Conservation (phyloP, 371 early-diverging fungal genomes). For the Aphelidium insulamus region DNA sequence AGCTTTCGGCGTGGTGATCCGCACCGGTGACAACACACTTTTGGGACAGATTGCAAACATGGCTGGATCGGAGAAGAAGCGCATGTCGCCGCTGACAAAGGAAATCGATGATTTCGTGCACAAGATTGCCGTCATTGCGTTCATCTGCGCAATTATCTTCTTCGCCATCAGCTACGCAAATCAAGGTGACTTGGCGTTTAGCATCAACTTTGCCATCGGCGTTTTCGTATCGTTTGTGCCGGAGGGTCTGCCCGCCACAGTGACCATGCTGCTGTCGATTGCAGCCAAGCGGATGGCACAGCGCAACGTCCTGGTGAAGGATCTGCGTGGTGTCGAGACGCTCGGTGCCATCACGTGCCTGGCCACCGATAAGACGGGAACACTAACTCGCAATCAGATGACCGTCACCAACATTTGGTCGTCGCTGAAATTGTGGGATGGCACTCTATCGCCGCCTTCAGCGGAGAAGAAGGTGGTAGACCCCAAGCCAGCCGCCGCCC, state of each 20-base stretch:
- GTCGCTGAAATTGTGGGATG: slow-evolving; percentile 30
- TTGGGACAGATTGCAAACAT: slow-evolving; percentile 85
- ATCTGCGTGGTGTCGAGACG: slow-evolving; percentile 83
- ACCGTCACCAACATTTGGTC: slow-evolving; percentile 75
- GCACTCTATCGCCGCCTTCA: too few relatives aligned
- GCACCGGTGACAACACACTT: slow-evolving; percentile 75
- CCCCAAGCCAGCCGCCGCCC: slow-evolving; percentile 33
- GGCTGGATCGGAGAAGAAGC: slow-evolving; percentile 45
- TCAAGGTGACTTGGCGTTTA: slow-evolving; percentile 23
- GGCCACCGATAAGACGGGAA: slow-evolving; percentile 91
- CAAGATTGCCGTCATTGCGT: slow-evolving; percentile 60
- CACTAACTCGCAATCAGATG: slow-evolving; percentile 87
- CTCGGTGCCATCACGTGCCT: slow-evolving; percentile 82
- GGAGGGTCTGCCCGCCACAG: slow-evolving; percentile 71
- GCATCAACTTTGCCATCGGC: slow-evolving; percentile 74
- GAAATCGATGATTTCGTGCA: slow-evolving; percentile 68
- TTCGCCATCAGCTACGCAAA: slow-evolving; percentile 42
- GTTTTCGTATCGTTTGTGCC: slow-evolving; percentile 74
- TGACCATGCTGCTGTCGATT: slow-evolving; percentile 67
- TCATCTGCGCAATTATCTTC: slow-evolving; percentile 48
- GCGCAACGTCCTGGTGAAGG: slow-evolving; percentile 75
- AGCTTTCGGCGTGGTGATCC: slow-evolving; percentile 73
- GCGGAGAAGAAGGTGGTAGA: too few relatives aligned
- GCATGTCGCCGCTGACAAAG: slow-evolving; percentile 36
- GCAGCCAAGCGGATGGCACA: slow-evolving; percentile 84